Evolutionary conservation across 2,329 filamentous ascomycete species (phyloP).

Genomic region (Alternaria ventricosa): DNA sequence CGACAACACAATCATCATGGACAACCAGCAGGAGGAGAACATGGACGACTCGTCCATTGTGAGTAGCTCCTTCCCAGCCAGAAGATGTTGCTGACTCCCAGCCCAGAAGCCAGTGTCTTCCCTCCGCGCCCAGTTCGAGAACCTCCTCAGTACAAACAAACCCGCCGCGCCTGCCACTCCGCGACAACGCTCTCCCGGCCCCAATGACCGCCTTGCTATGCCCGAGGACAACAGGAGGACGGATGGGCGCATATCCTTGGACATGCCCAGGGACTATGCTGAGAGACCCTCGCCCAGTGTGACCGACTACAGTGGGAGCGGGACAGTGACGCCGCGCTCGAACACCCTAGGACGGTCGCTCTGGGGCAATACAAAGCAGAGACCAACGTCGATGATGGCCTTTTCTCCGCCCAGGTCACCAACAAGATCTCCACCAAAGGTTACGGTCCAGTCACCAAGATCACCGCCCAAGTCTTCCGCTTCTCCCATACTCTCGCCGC

Average conservation of each 20-base stretch:
- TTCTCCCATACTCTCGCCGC: constrained; percentile 41
- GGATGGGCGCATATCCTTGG: constrained; percentile 50
- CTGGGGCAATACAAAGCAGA: constrained; percentile 46
- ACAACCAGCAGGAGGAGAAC: constrained; percentile 58
- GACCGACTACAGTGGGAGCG: constrained; percentile 47
- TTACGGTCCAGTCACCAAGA: constrained; percentile 72
- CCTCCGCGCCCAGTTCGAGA: constrained; percentile 81
- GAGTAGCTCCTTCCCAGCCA: constrained; percentile 40
- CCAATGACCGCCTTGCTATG: constrained; percentile 35
- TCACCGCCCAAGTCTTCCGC: constrained; percentile 64
- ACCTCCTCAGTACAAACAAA: constrained; percentile 62
- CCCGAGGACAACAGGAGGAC: constrained; percentile 37
- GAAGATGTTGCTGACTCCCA: constrained; percentile 18
- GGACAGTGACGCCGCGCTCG: constrained; percentile 41
- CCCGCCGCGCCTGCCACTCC: constrained; percentile 29
- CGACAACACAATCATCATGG: constrained; percentile 42
- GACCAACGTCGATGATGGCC: constrained; percentile 58
- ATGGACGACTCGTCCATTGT: constrained; percentile 80
- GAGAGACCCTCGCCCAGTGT: constrained; percentile 30
- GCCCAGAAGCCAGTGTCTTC: constrained; percentile 80
- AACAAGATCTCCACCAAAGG: constrained; percentile 65
- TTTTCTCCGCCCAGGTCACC: constrained; percentile 55
- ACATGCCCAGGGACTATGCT: constrained; percentile 47
- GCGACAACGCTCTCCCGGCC: constrained; percentile 42
- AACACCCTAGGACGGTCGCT: constrained; percentile 43